Percentiles rank a stretch among this genome's conserved stretches.
Conservation (phyloP, 108 stramenopile species). For the Discostella stelligeroides region DNA sequence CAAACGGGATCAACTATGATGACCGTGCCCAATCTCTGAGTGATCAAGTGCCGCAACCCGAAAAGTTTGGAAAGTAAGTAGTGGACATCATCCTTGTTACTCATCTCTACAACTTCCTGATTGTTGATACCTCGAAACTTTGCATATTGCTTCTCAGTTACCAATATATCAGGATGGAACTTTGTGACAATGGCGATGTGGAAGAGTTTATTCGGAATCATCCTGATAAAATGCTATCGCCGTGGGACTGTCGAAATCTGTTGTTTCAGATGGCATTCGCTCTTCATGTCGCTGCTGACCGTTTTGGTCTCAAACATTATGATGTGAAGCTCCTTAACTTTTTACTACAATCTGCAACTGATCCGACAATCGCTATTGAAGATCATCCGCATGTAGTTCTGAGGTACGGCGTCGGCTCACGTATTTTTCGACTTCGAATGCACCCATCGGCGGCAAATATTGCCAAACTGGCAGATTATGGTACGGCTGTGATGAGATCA, state of each 20-base stretch:
- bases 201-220: conserved; percentile 86
- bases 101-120: background rate
- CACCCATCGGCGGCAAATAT: conserved; percentile 57
- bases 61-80: conserved; percentile 36
- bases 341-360: conserved; percentile 66
- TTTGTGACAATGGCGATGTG: conserved; percentile 91
- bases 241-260: conserved; percentile 55
- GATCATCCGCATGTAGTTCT: conserved; percentile 59
- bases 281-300: conserved; percentile 83
- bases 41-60: conserved; percentile 8
- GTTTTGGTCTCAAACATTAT: conserved; percentile 92
- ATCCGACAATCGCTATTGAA: conserved; percentile 24
- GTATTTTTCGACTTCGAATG: conserved; percentile 71
- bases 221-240: conserved; percentile 52
- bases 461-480: conserved; percentile 98
- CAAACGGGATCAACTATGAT: conserved; percentile 60
- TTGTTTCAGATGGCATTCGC: conserved; percentile 96
- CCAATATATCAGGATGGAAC: conserved; percentile 98
- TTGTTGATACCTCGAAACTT: background rate
- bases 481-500: conserved; percentile 88
- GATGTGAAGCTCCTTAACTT: conserved; percentile 99
- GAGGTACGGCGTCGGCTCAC: conserved; percentile 83
- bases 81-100: background rate
- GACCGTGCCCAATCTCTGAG: background rate
- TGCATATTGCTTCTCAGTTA: conserved; percentile 30